Percentiles rank a stretch among this genome's conserved stretches.
Conservation (phyloP, 2,329 filamentous ascomycete genomes). For the Xylariaceae sp. region DNA sequence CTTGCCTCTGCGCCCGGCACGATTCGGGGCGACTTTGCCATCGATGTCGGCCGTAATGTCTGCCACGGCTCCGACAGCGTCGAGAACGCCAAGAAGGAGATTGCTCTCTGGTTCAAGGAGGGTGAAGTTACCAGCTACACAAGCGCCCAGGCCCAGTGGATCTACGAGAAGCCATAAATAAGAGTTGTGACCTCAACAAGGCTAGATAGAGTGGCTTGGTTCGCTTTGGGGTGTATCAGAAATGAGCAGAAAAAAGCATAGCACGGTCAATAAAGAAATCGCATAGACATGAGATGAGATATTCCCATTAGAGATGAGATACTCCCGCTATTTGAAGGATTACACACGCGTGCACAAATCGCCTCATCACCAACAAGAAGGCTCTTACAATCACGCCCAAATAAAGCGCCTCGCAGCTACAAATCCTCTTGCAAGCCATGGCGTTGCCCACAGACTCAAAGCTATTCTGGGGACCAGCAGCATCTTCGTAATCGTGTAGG, state of each 20-base stretch:
- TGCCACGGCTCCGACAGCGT: conserved; percentile 99
- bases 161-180: conserved; percentile 84
- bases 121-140: conserved; percentile 86
- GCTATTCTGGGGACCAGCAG: conserved; percentile 77
- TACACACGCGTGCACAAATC: conserved; percentile 6
- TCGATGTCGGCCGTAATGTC: conserved; percentile 95
- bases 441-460: conserved; percentile 83
- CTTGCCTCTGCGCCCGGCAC: conserved; percentile 91
- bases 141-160: conserved; percentile 83
- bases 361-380: no score
- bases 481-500: conserved; percentile 88
- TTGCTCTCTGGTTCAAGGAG: conserved; percentile 95
- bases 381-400: conserved; percentile 18
- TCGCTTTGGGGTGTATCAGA: conserved; percentile 3
- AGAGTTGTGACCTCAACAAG: background rate
- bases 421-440: conserved; percentile 80
- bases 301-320: background rate
- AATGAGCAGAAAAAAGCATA: conserved; percentile 20
- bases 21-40: conserved; percentile 89
- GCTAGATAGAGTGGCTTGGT: conserved; percentile 6
- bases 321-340: background rate
- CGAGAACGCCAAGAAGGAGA: conserved; percentile 99
- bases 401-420: conserved; percentile 42
- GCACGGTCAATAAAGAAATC: conserved; percentile 22
- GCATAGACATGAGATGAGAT: conserved; percentile 21